Evolutionary conservation across 768 basidiomycete species (phyloP).

Genomic region (Termitomyces eurrhizus): DNA sequence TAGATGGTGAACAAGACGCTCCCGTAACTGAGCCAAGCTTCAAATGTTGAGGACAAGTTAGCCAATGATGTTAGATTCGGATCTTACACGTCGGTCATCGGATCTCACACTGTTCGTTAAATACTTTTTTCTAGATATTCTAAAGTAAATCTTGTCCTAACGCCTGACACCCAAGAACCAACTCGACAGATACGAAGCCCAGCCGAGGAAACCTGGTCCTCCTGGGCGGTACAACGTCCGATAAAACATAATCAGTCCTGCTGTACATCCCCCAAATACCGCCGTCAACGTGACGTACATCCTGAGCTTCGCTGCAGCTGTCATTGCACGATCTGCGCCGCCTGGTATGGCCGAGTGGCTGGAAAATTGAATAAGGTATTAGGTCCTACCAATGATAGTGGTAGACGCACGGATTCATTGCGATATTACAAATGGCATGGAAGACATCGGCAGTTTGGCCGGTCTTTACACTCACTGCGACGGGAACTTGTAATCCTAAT

Average conservation of each 20-base stretch:
- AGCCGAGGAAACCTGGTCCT: slow-evolving; percentile 43
- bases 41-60: slow-evolving; percentile 18
- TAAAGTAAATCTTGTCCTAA: slow-evolving; percentile 25
- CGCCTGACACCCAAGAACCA: slow-evolving; percentile 63
- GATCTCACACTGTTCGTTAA: slow-evolving; percentile 15
- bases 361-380: slow-evolving; percentile 1
- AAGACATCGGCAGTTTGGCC: slow-evolving; percentile 86
- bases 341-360: slow-evolving; percentile 74
- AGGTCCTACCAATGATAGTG: background rate
- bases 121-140: background rate
- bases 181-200: slow-evolving; percentile 58
- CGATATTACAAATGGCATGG: slow-evolving; percentile 79
- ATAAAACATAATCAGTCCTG: slow-evolving; percentile 66
- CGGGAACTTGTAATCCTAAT: slow-evolving; percentile 86
- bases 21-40: slow-evolving; percentile 10
- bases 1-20: slow-evolving; percentile 22
- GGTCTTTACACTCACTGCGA: slow-evolving; percentile 87
- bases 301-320: slow-evolving; percentile 62
- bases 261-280: slow-evolving; percentile 67
- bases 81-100: slow-evolving; percentile 40
- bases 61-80: slow-evolving; percentile 34
- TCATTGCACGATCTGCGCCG: slow-evolving; percentile 76
- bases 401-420: slow-evolving; percentile 79
- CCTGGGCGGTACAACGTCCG: slow-evolving; percentile 67
- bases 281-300: slow-evolving; percentile 73